These are phyloP conservation scores for Eragrostis nindensis DNA, from an alignment of 176 grass and related monocot species.

Conservation along the genomic window DNA sequence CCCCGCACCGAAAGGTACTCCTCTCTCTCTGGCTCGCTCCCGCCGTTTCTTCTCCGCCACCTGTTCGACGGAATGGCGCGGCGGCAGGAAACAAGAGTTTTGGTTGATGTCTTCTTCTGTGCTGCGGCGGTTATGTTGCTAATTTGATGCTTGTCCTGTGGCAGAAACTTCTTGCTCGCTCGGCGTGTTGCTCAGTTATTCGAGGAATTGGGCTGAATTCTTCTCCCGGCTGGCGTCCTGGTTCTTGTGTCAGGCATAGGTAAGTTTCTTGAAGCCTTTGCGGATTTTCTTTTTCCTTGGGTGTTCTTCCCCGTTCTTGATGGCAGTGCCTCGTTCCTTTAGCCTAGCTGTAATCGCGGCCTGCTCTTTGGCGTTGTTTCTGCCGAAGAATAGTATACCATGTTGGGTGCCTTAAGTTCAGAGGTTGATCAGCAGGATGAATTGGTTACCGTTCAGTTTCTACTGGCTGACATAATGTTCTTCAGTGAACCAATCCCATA, in stretches of 20 bases:
- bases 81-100: not conserved
- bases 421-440: no score
- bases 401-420: not conserved
- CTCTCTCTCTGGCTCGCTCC: not conserved
- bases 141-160: not conserved
- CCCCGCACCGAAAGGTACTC: constrained; percentile 39
- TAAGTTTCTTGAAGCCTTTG: not conserved
- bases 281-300: not conserved
- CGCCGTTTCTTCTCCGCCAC: constrained; percentile 7
- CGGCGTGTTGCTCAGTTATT: not conserved
- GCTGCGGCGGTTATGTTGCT: not conserved
- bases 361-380: constrained; percentile 6
- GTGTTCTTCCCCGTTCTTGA: not conserved
- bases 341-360: not conserved
- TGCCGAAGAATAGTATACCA: not conserved
- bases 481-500: not conserved
- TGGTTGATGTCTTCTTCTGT: not conserved
- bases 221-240: not conserved
- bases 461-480: not conserved
- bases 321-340: not conserved
- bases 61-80: constrained; percentile 40
- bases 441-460: not conserved
- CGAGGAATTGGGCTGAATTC: not conserved
- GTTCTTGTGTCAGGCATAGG: not conserved
- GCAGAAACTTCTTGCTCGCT: not conserved